Evolutionary conservation across 805 yeast species (phyloP), one percentile per base, ranked within the genome.

Genomic region (Sugiyamaella chiloensis): DNA sequence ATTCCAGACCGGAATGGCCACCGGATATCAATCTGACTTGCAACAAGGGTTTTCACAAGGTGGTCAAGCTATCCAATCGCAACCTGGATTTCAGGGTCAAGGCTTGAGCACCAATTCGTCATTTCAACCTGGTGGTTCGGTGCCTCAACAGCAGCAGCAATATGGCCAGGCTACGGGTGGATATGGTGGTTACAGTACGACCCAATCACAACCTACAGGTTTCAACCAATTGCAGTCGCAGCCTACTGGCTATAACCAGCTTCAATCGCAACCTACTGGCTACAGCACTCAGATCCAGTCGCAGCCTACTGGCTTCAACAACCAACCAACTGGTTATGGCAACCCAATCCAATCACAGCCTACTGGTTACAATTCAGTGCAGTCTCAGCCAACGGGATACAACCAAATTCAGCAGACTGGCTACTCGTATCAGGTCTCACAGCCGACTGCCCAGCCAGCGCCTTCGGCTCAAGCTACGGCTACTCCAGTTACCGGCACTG

Each of bases 401-500:
- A 7, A 26, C 9, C 29, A 26, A 26, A 7, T 11, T 26, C 29
- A 26, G 11, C 29, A 26, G 29, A 8, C 7, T 26, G 29, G 29
- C 11, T n/a, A n/a, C n/a, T 17, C 12, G 34, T 17, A n/a, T 29
- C 34, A 29, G 34, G 12, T n/a, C 7, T n/a, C 17, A 14, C 37
- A 34, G 14, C 36, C 36, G 7, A 31, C 36, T 12, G 36, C 17
- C 9, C 19, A 11, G 19, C 21, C 37, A 16, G 21, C 37, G 11
- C 37, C 37, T 16, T 11, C 7, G 19, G 20, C n/a, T 14, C 40
- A 36, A 24, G 24, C 16, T 24, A 24, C 49, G 47, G 60, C 55
- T 24, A 64, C 61, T 52, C 61, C 57, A 39, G 58, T 42, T 26
- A 9, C 44, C 8, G 16, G 63, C 48, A 40, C 54, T 67, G 51